These are phyloP conservation scores for Artemisia annua DNA, from an alignment of 129 eudicot species.

Conservation along the genomic window DNA sequence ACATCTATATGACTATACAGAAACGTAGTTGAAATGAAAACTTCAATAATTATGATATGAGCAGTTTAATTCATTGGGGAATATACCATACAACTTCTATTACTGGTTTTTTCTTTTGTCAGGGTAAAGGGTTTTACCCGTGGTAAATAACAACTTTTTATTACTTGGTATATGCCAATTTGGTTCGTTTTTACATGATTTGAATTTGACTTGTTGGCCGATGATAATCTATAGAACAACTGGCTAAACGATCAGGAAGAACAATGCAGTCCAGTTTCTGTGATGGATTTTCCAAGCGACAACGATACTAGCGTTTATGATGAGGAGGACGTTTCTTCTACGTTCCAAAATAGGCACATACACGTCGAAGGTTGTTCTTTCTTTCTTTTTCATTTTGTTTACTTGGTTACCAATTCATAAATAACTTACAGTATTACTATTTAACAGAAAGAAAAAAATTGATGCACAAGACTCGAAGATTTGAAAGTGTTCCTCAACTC, in stretches of 20 bases:
- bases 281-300: conserved; percentile 64
- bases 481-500: conserved; percentile 42
- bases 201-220: neutral
- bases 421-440: neutral
- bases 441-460: conserved; percentile 48
- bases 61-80: too few relatives aligned
- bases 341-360: conserved; percentile 32
- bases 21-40: too few relatives aligned
- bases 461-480: conserved; percentile 41
- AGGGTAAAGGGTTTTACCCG: too few relatives aligned
- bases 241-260: conserved; percentile 51
- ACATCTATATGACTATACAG: too few relatives aligned
- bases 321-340: conserved; percentile 50
- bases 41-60: too few relatives aligned
- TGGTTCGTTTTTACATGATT: neutral
- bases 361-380: conserved; percentile 48
- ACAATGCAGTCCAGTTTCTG: conserved; percentile 81
- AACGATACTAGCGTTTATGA: conserved; percentile 50
- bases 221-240: conserved; percentile 21
- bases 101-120: neutral
- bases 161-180: neutral
- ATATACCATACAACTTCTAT: too few relatives aligned
- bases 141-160: too few relatives aligned
- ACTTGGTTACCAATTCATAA: neutral
- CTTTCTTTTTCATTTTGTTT: neutral